phyloP scores from a whole-genome alignment of 495 filamentous ascomycete species.

The Elasticomyces elasticus region DNA sequence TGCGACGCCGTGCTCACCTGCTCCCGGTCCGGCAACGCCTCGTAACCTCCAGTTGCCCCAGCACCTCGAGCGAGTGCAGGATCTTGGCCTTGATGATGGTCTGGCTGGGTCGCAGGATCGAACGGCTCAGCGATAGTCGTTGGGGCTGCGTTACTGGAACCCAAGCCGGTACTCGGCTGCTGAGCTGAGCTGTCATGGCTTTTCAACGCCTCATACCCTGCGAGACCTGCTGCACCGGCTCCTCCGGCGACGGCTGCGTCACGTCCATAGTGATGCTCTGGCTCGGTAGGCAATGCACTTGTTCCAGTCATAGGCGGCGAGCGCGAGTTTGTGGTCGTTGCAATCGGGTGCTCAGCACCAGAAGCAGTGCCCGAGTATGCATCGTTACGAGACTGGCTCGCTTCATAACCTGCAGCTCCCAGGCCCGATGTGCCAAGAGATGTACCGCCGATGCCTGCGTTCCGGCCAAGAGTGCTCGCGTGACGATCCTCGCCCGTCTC shows the following conservation, averaged over 20 bases:
- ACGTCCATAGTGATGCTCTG: constrained; percentile 16
- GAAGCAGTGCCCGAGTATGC: not conserved
- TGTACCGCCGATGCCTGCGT: not conserved
- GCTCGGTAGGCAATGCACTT: not conserved
- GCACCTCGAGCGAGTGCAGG: no score
- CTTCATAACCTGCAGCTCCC: constrained; percentile 12
- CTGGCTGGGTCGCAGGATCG: not conserved
- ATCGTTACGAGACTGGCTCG: constrained; percentile 4
- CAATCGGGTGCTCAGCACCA: not conserved
- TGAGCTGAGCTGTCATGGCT: not conserved
- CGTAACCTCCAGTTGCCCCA: constrained; percentile 15
- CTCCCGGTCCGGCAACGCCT: not conserved
- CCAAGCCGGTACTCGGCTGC: constrained; percentile 6
- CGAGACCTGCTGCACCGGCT: constrained; percentile 15
- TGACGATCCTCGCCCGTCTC: constrained; percentile 4
- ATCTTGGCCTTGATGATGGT: constrained; percentile 17
- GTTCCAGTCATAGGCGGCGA: not conserved
- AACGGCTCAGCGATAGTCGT: not conserved
- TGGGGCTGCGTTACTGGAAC: not conserved
- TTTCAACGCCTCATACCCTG: constrained; percentile 6
- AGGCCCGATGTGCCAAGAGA: not conserved
- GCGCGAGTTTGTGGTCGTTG: not conserved
- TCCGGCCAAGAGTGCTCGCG: not conserved
- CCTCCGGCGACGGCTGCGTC: constrained; percentile 21
- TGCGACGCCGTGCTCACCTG: not conserved